Base-by-base conservation (phyloP, 805 yeast species). In the Lipomyces starkeyi region DNA sequence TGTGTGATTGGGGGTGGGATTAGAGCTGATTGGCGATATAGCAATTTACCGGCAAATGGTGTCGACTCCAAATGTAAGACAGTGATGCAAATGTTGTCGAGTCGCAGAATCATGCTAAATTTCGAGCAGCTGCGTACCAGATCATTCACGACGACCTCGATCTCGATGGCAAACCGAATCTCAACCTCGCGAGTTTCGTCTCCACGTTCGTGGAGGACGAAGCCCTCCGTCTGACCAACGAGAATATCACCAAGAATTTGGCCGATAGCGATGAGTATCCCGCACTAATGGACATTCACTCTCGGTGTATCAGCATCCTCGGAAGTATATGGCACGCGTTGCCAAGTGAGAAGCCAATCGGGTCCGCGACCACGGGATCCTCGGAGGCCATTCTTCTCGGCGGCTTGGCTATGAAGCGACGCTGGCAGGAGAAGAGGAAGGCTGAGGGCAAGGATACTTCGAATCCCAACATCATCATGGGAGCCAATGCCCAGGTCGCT, bases 211-310 rank as follows among this genome's bases (percentile, higher is more conserved):
- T 88, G 27, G 86, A 86, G 64, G 85, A 82, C n/a, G 78, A 78
- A 22, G 86, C 89, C 2, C 78, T 79, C 22, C 81, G 82, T 71
- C 83, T 93, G 72, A 84, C 88, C 64, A 59, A 77, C 32, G 93
- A 91, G 77, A 93, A 93, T 78, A 74, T 92, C 68, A 88, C 91
- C 73, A 93, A 93, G 83, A 93, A 93, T 78, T 82, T 93, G 75
- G 97, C 97, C 8, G 98, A 93, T 79, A 89, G 89, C 74, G 97
- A 93, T 77, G 98, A 93, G 82, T 93, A 93, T 78, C 97, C 98
- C 9, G 89, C 93, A 59, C 78, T 93, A 77, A 82, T 91, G 74
- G 94, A 89, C 66, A 76, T 91, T 68, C 96, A 93, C 70, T 84
- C 88, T 70, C 85, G 97, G 73, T 92, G 97, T 79, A 86, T 93